Percentiles rank a stretch among this genome's conserved stretches.
Conservation (phyloP, 805 yeast genomes). For the Limtongia smithiae region DNA sequence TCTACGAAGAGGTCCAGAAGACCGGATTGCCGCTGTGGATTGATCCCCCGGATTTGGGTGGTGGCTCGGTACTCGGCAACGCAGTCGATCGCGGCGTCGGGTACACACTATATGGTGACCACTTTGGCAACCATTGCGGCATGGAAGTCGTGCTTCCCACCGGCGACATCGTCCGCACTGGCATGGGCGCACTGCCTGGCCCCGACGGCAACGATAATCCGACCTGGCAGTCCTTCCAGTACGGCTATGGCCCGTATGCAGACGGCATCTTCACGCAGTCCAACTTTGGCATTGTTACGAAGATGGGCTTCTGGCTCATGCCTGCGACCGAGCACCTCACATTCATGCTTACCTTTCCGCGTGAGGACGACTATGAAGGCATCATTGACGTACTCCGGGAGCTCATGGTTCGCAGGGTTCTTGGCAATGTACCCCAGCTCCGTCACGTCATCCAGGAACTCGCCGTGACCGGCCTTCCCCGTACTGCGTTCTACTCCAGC, state of each 20-base stretch:
- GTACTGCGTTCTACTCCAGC: slow-evolving; percentile 1
- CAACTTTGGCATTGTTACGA: slow-evolving; percentile 9
- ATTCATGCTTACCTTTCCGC: slow-evolving; percentile 7
- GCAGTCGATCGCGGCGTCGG: slow-evolving; percentile 9
- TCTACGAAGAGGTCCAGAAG: slow-evolving; percentile 3
- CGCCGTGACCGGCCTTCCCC: slow-evolving; percentile 2
- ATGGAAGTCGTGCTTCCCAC: slow-evolving; percentile 12
- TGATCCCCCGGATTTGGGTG: slow-evolving; percentile 8
- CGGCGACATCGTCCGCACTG: slow-evolving; percentile 10
- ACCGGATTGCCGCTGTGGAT: slow-evolving; percentile 7
- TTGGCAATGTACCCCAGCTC: slow-evolving; percentile 7
- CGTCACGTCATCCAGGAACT: slow-evolving; percentile 10
- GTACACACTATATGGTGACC: slow-evolving; percentile 9
- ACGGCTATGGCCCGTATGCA: slow-evolving; percentile 7
- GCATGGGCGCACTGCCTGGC: slow-evolving; percentile 13
- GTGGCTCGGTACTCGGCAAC: slow-evolving; percentile 6
- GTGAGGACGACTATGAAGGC: slow-evolving; percentile 3
- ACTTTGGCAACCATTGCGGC: slow-evolving; percentile 9
- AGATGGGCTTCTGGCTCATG: slow-evolving; percentile 13
- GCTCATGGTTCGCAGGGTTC: background rate
- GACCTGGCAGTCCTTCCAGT: slow-evolving; percentile 5
- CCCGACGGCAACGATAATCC: slow-evolving; percentile 5
- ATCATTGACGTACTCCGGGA: slow-evolving; percentile 5
- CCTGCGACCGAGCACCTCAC: slow-evolving; percentile 6
- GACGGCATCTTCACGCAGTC: slow-evolving; percentile 13